A percentile compares a stretch with the other conserved stretches of the same genome.
These are phyloP conservation scores for Moesziomyces antarcticus DNA, from an alignment of 1,284 basidiomycete genomes.

Conservation along the genomic window DNA sequence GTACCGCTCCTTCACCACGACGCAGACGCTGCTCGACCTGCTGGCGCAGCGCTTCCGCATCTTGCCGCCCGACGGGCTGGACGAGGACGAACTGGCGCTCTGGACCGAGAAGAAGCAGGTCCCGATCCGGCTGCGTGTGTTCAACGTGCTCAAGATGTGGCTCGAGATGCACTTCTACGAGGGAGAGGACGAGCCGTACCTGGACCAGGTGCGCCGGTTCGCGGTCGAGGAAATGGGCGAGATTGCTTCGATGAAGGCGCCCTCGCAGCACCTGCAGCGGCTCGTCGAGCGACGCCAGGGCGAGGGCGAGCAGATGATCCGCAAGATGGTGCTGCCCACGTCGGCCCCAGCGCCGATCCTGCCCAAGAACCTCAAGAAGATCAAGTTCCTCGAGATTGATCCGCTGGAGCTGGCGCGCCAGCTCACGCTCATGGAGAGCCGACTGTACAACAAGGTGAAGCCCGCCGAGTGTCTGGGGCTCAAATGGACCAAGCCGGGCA, in stretches of 20 bases:
- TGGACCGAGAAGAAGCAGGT: slow-evolving; percentile 92
- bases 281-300: slow-evolving; percentile 67
- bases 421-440: slow-evolving; percentile 90
- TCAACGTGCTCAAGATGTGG: slow-evolving; percentile 70
- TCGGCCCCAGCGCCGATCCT: slow-evolving; percentile 74
- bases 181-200: slow-evolving; percentile 65
- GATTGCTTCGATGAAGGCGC: slow-evolving; percentile 44
- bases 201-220: slow-evolving; percentile 66
- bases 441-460: slow-evolving; percentile 86
- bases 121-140: slow-evolving; percentile 75
- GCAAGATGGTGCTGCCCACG: slow-evolving; percentile 61
- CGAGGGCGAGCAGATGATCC: slow-evolving; percentile 55
- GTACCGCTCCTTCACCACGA: slow-evolving; percentile 91
- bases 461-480: slow-evolving; percentile 86
- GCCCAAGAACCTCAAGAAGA: slow-evolving; percentile 79
- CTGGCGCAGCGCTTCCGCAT: slow-evolving; percentile 86
- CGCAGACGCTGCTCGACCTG: slow-evolving; percentile 86
- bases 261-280: slow-evolving; percentile 65
- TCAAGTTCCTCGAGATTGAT: slow-evolving; percentile 88
- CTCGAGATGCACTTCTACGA: slow-evolving; percentile 68
- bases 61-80: slow-evolving; percentile 78
- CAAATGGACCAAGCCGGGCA: slow-evolving; percentile 66
- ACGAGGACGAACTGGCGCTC: slow-evolving; percentile 76
- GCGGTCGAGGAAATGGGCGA: slow-evolving; percentile 64
- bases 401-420: slow-evolving; percentile 91